Evolutionary conservation across 352 stramenopile genomes (phyloP), one percentile per base, ranked within the genome.

Genomic region (Phytophthora sp.): DNA sequence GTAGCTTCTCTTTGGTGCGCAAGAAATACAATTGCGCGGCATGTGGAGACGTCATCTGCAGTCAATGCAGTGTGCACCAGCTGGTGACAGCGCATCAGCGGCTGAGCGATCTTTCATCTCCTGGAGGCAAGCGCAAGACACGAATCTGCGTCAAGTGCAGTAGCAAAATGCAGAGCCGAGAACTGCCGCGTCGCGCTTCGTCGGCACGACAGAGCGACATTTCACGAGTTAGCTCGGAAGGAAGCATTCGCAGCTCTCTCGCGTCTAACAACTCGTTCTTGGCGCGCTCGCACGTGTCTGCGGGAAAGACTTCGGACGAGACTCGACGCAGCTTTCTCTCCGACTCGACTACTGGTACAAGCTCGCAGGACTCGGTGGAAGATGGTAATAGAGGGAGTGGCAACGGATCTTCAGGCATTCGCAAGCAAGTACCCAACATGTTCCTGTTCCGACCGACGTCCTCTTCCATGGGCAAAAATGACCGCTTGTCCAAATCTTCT

Each of bases 11-110:
- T 20, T 77, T 94, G 21, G 82, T 94, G 39, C 77, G 86, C 21
- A 94, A 94, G 63, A 94, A 94, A 58, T 91, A 94, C 70, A 92
- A 91, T 52, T 94, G 86, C 56, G 81, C 76, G 13, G 86, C 74
- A 26, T 94, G 86, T 50, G 86, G 86, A 42, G 86, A 94, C 30
- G 86, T 94, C 33, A 89, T 94, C 39, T 94, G 86, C 63, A 89
- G 76, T 50, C 82, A 91, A 58, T 94, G 86, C 50, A 90, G 82
- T 49, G 75, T 94, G 13, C 74, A 88, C 20, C 77, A 94, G 73
- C 72, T 90, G n/a, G 82, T 94, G 41, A 82, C 80, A 18, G 61
- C 81, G 2, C 77, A 79, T 24, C 70, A 77, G 53, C 56, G 70
- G 15, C 51, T 70, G 4, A 77, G 70, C 55, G 61, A 74, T 53